Base-by-base conservation (phyloP, 345 rosid species). In the Xanthoceras sorbifolium region DNA sequence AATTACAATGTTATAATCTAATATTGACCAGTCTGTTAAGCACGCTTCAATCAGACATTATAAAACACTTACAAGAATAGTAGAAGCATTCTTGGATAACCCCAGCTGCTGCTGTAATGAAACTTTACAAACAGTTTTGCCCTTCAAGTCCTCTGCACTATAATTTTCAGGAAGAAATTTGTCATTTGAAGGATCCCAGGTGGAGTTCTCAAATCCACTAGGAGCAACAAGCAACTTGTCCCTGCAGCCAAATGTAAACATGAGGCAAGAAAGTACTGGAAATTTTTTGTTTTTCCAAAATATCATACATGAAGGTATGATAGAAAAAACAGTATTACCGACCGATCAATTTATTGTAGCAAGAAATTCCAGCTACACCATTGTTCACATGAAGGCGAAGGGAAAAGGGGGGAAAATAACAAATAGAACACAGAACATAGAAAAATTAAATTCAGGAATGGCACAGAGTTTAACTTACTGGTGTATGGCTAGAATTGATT, bases 111-210 rank as follows among this genome's bases (percentile, higher is more conserved):
- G 85, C 78, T 85, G 94, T 80, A 90, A 72, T 57, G 82, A 86
- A 74, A 79, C 84, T 83, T 84, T 88, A 76, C 97, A 92, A 63
- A 72, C 82, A 79, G 83, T 64, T 83, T 91, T 91, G 38, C 97
- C 93, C 73, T 80, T 67, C 82, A 90, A 48, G 85, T 91, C 85
- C 73, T 86, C 87, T 76, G 79, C 76, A 75, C 82, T 82, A 79
- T 85, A 91, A 75, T 78, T 91, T 80, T 82, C 79, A 31, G 91
- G 90, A 82, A 91, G 90, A 85, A 79, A 85, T 80, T 72, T 84
- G 80, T 91, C 93, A 67, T 17, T 83, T 25, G 86, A 82, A 78
- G 97, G 97, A 87, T 92, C 86, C 97, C 97, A 92, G 57, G 48
- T 77, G 77, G 89, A 81, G 73, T 64, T 77, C 67, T 90, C 88